Base-by-base conservation (phyloP, 352 stramenopile species). In the Paralagenidium karlingii region DNA sequence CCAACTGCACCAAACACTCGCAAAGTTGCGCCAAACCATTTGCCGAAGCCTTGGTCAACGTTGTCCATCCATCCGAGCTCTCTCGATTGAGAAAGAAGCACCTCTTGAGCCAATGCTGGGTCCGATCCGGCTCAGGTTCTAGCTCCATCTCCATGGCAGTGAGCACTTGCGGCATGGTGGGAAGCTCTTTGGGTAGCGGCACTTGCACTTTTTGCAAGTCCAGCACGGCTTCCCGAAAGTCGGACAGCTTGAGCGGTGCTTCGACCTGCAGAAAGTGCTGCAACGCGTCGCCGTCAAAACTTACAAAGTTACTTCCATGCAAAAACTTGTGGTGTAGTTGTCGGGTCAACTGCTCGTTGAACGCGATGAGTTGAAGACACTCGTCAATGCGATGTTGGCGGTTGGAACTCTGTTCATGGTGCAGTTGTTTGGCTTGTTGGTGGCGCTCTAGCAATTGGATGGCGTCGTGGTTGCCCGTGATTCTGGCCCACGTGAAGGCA, bases 21-120 rank as follows among this genome's bases (percentile, higher is more conserved):
- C 74, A 34, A 0, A 39, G 63, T 1, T 40, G 32, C 1, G 66
- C 31, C 34, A 68, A 68, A 0, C 65, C 69, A 21, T 69, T 65
- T 8, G 71, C 60, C 8, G 69, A 62, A 11, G 67, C 75, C 38
- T 85, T 86, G 0, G 64, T 60, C 8, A 89, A 41, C 6, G 75
- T 62, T 11, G 75, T 86, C 75, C 75, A 89, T 1, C 71, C 75
- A 36, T 68, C 55, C 28, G 46, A 51, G 5, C 50, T 86, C 46
- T 89, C 75, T 12, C 61, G 24, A 30, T 78, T 59, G 3, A 82
- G 32, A 21, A 79, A 68, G 25, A 53, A 83, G n/a, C n/a, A n/a
- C n/a, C n/a, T n/a, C n/a, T n/a, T n/a, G n/a, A n/a, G n/a, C n/a
- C n/a, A n/a, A n/a, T n/a, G n/a, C n/a, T n/a, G n/a, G n/a, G n/a